Evolutionary conservation across 805 yeast species (phyloP).

Genomic region (Sugiyamaella mastotermitis): DNA sequence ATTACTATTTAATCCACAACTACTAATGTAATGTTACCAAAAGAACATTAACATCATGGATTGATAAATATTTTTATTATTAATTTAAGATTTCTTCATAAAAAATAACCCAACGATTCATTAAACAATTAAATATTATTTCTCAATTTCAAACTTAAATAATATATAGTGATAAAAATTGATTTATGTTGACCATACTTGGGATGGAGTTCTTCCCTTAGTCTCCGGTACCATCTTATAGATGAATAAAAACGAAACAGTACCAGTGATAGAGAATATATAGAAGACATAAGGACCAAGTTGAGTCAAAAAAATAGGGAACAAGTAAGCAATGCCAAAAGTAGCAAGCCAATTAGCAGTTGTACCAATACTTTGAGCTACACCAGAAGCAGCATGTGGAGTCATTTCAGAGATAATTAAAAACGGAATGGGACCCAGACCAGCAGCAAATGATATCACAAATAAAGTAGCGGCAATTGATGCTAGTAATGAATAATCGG

Average conservation of each 20-base stretch:
- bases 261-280: slow-evolving; percentile 40
- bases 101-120: too few relatives aligned
- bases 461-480: slow-evolving; percentile 59
- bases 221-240: slow-evolving; percentile 63
- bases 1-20: slow-evolving; percentile 10
- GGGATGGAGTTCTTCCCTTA: slow-evolving; percentile 40
- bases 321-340: slow-evolving; percentile 63
- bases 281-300: slow-evolving; percentile 78
- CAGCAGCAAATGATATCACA: slow-evolving; percentile 82
- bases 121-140: too few relatives aligned
- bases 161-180: too few relatives aligned
- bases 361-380: slow-evolving; percentile 91
- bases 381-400: slow-evolving; percentile 68
- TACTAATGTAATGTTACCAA: too few relatives aligned
- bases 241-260: slow-evolving; percentile 36
- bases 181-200: too few relatives aligned
- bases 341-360: slow-evolving; percentile 89
- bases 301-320: slow-evolving; percentile 61
- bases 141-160: too few relatives aligned
- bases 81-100: too few relatives aligned
- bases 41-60: too few relatives aligned
- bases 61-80: too few relatives aligned
- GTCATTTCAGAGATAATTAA: slow-evolving; percentile 83
- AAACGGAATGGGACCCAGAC: slow-evolving; percentile 95
- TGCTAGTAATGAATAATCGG: slow-evolving; percentile 12